These are phyloP conservation scores for Alternaria incomplexa DNA, from an alignment of 2,329 filamentous ascomycete species.

Conservation along the genomic window DNA sequence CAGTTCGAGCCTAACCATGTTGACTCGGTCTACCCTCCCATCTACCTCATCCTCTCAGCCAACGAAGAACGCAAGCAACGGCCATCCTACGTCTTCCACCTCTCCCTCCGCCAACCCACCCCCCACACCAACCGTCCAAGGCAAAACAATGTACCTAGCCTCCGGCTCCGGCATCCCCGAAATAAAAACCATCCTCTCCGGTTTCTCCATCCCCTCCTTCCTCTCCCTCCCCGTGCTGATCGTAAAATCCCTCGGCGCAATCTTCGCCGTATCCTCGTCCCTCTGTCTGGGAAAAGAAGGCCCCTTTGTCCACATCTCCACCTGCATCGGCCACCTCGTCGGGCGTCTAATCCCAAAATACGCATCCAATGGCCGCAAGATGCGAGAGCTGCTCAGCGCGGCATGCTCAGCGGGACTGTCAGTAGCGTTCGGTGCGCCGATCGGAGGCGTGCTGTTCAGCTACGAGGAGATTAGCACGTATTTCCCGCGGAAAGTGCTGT, in stretches of 20 bases:
- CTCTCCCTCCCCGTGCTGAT: constrained; percentile 62
- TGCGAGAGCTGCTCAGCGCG: constrained; percentile 64
- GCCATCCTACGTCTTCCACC: too few species aligned
- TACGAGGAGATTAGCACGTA: constrained; percentile 67
- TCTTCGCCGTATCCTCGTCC: constrained; percentile 64
- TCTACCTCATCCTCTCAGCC: constrained; percentile 41
- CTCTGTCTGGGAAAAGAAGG: constrained; percentile 69
- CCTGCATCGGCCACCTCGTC: constrained; percentile 63
- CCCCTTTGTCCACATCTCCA: constrained; percentile 67
- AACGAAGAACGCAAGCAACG: background rate
- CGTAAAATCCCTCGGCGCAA: constrained; percentile 64
- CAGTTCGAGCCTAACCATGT: constrained; percentile 57
- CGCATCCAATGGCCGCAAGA: constrained; percentile 62
- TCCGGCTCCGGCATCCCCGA: constrained; percentile 66
- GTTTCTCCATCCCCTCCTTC: constrained; percentile 66
- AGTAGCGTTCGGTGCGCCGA: constrained; percentile 68
- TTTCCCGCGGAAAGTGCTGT: constrained; percentile 65
- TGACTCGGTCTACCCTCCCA: constrained; percentile 58
- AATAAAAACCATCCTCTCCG: constrained; percentile 66
- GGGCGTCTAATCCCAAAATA: constrained; percentile 63
- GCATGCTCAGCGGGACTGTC: constrained; percentile 64
- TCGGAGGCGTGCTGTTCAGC: constrained; percentile 66
- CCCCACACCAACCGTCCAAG: constrained; percentile 29
- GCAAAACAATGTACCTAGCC: constrained; percentile 65
- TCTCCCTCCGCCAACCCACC: background rate